These are phyloP conservation scores for Claviceps sp. DNA, from an alignment of 2,329 filamentous ascomycete species.

Conservation along the genomic window DNA sequence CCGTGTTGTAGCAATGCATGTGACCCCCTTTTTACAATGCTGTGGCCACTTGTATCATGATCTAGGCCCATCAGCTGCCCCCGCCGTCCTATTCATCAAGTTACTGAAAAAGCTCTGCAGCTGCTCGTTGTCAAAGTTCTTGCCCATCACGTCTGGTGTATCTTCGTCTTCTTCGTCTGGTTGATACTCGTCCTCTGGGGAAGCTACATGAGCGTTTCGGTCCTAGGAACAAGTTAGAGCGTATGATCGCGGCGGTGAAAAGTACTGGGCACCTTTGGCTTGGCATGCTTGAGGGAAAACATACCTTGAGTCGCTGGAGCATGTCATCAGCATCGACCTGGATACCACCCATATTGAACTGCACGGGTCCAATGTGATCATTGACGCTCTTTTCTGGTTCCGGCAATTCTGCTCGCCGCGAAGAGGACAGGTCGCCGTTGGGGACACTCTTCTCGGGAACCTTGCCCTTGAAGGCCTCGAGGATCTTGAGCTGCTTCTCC, in stretches of 20 bases:
- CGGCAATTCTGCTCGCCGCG: conserved; percentile 19
- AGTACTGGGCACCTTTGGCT: background rate
- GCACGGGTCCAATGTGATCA: conserved; percentile 84
- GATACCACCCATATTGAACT: conserved; percentile 97
- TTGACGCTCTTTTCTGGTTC: conserved; percentile 36
- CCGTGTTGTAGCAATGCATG: background rate
- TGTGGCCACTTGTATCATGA: background rate
- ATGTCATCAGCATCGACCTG: conserved; percentile 92
- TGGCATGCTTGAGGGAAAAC: background rate
- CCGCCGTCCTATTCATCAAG: conserved; percentile 41
- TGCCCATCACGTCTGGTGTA: conserved; percentile 27
- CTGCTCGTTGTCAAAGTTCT: conserved; percentile 38
- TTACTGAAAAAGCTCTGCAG: conserved; percentile 46
- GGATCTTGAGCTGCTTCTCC: conserved; percentile 55
- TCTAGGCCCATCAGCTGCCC: conserved; percentile 12
- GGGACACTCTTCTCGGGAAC: conserved; percentile 29
- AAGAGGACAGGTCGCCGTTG: conserved; percentile 12
- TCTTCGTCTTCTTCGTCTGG: conserved; percentile 20
- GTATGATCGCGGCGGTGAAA: background rate
- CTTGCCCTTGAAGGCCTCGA: conserved; percentile 52
- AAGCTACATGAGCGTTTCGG: conserved; percentile 38
- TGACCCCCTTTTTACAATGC: background rate
- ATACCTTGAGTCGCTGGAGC: conserved; percentile 71
- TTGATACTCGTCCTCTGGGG: conserved; percentile 21
- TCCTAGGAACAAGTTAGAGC: conserved; percentile 26